phyloP scores from a whole-genome alignment of 2,329 filamentous ascomycete genomes.

The Coniochaeta sp. region DNA sequence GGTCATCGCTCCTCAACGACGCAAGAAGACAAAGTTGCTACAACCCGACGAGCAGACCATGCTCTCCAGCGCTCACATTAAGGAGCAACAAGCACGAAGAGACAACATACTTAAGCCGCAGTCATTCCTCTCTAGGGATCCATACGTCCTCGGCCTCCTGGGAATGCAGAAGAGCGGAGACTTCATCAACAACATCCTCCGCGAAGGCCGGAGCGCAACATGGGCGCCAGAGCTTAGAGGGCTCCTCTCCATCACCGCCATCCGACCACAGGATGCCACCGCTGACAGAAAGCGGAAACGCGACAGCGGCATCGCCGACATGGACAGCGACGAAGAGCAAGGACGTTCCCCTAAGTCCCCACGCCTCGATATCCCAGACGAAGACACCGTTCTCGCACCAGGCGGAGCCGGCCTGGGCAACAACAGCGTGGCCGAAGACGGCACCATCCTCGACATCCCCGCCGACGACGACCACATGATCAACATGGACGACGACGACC shows the following conservation, averaged over 20 bases:
- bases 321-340: constrained; percentile 60
- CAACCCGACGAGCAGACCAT: constrained; percentile 75
- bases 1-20: constrained; percentile 61
- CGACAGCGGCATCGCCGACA: constrained; percentile 76
- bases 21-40: constrained; percentile 72
- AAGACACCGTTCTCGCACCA: constrained; percentile 46
- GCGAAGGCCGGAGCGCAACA: constrained; percentile 65
- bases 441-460: constrained; percentile 58
- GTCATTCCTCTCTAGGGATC: constrained; percentile 79
- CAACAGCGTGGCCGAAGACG: constrained; percentile 47
- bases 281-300: constrained; percentile 90
- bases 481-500: constrained; percentile 35
- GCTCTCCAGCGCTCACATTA: constrained; percentile 69
- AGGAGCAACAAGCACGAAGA: constrained; percentile 77
- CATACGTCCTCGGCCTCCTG: constrained; percentile 77
- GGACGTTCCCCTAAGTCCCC: constrained; percentile 56
- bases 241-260: constrained; percentile 80
- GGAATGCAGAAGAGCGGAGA: constrained; percentile 87
- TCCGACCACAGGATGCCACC: constrained; percentile 49
- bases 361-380: constrained; percentile 60
- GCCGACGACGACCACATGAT: constrained; percentile 44
- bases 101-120: constrained; percentile 79
- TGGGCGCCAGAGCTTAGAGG: constrained; percentile 92
- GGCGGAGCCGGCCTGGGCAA: constrained; percentile 45
- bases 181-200: constrained; percentile 82